Evolutionary conservation across 768 basidiomycete genomes (phyloP).

Genomic region (Suillus brevipes): DNA sequence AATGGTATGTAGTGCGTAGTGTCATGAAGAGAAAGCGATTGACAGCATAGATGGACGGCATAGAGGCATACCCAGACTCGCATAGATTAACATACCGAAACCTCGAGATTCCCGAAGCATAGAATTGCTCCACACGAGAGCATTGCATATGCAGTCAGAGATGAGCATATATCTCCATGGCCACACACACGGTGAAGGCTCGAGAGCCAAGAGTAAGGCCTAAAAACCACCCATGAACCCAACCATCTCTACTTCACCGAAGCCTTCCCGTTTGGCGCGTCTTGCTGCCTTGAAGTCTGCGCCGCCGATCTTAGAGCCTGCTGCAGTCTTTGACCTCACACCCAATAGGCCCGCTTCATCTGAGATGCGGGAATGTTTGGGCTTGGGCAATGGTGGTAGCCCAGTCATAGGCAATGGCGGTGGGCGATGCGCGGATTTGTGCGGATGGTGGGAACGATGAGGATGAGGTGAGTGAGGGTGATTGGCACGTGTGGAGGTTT

Average conservation of each 20-base stretch:
- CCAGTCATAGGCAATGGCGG: conserved; percentile 19
- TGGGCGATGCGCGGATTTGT: conserved; percentile 26
- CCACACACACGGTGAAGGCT: not conserved
- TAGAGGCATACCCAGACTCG: not conserved
- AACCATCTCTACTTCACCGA: conserved; percentile 31
- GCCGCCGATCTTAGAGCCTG: conserved; percentile 27
- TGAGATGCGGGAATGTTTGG: conserved; percentile 19
- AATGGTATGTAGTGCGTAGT: not conserved
- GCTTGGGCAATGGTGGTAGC: conserved; percentile 25
- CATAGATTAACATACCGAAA: not conserved
- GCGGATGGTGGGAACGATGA: conserved; percentile 14
- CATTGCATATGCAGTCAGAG: not conserved
- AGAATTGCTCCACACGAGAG: not conserved
- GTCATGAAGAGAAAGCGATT: not conserved
- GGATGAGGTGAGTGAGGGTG: conserved; percentile 15
- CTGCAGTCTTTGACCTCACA: conserved; percentile 20
- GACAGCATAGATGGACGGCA: not conserved
- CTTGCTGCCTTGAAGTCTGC: conserved; percentile 31
- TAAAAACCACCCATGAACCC: conserved; percentile 23
- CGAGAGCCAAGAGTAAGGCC: not conserved
- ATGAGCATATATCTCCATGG: not conserved
- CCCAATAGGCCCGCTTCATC: conserved; percentile 22
- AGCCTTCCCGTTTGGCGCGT: conserved; percentile 28
- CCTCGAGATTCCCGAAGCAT: not conserved
- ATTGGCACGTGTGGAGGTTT: conserved; percentile 17